Conservation (phyloP, 805 yeast genomes). For the Candida tibetensis region DNA sequence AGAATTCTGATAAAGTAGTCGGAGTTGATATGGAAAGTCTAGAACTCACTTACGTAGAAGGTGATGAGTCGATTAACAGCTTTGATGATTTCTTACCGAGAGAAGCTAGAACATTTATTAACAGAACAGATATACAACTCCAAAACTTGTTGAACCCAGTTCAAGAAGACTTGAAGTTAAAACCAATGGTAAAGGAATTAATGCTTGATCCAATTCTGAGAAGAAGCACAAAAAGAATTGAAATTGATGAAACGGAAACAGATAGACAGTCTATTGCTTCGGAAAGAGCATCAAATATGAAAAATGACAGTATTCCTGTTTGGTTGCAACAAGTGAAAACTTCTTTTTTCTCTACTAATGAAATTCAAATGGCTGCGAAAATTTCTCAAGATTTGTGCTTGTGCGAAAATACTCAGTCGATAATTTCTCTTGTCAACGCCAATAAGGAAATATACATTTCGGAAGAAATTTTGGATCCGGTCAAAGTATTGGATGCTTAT, state of each 20-base stretch:
- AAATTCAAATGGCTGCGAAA: neutral
- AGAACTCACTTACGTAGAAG: too few species aligned
- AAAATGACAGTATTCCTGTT: neutral
- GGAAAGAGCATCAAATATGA: neutral
- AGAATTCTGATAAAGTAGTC: too few species aligned
- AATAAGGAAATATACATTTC: constrained; percentile 5
- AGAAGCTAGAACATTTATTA: too few species aligned
- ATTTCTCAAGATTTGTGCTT: neutral
- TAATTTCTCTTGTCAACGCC: neutral
- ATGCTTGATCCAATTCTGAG: constrained; percentile 6
- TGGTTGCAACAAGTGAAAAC: neutral
- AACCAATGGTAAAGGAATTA: constrained; percentile 7
- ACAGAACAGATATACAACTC: too few species aligned
- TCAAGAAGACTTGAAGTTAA: constrained; percentile 8
- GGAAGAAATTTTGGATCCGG: constrained; percentile 3
- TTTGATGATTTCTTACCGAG: too few species aligned
- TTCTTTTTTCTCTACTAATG: neutral
- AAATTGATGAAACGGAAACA: constrained; percentile 1
- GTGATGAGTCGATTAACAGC: constrained; percentile 2
- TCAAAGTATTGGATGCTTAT: constrained; percentile 1
- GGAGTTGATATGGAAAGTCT: too few species aligned
- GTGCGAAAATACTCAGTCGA: neutral
- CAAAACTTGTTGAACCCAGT: constrained; percentile 9
- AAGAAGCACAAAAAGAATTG: constrained; percentile 1
- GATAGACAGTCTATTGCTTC: neutral